Evolutionary conservation across 345 rosid species (phyloP).

Genomic region (Raphanus sativus): DNA sequence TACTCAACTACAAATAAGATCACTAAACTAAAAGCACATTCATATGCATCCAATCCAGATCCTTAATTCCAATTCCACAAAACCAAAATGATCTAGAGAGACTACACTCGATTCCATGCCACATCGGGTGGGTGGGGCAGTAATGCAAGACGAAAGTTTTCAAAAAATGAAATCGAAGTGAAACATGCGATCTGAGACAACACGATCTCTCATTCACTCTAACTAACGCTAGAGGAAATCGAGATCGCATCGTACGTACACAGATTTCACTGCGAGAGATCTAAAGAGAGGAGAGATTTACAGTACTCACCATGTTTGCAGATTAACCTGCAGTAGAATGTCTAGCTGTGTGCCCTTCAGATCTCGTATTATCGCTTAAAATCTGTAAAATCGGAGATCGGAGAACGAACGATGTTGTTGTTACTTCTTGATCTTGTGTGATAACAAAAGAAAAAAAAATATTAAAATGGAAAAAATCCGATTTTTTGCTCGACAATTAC

Average conservation of each 20-base stretch:
- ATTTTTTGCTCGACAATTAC: conserved; percentile 11
- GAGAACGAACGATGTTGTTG: conserved; percentile 18
- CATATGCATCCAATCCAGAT: no score
- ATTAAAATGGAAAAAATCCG: not conserved
- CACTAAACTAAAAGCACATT: no score
- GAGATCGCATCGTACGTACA: conserved; percentile 24
- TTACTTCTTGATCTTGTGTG: conserved; percentile 14
- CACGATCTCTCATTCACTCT: not conserved
- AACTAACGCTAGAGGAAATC: not conserved
- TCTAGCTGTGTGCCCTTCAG: not conserved
- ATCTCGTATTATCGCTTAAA: conserved; percentile 28
- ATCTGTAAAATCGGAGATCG: conserved; percentile 36
- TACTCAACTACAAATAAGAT: not conserved
- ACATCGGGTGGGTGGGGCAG: no score
- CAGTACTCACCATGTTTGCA: conserved; percentile 26
- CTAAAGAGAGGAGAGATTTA: conserved; percentile 2
- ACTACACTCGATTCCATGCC: no score
- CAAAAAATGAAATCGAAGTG: not conserved
- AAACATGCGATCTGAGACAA: conserved; percentile 26
- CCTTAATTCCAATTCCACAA: no score
- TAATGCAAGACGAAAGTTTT: no score
- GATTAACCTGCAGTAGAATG: conserved; percentile 8
- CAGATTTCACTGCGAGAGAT: conserved; percentile 31
- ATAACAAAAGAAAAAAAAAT: not conserved
- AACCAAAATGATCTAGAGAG: no score